Conservation (phyloP, 805 yeast genomes). For the Nakazawaea ambrosiae region DNA sequence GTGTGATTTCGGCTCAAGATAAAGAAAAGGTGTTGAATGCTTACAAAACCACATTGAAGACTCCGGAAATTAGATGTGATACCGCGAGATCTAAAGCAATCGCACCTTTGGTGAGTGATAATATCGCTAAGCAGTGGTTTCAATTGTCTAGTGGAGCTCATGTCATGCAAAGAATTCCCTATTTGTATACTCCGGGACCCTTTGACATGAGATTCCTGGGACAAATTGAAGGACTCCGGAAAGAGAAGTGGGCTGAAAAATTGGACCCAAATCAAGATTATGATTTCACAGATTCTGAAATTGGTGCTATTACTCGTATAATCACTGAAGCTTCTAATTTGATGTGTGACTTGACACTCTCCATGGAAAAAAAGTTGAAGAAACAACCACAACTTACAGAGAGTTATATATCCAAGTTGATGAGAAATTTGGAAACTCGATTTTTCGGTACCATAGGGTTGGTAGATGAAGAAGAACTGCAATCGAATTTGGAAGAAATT, state of each 20-base stretch:
- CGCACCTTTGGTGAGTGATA: constrained; percentile 55
- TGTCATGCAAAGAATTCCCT: constrained; percentile 46
- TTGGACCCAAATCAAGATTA: constrained; percentile 47
- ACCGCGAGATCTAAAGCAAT: constrained; percentile 33
- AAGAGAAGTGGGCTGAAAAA: constrained; percentile 34
- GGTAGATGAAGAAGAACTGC: neutral
- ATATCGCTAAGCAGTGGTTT: constrained; percentile 39
- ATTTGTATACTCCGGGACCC: constrained; percentile 43
- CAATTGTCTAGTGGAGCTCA: constrained; percentile 22
- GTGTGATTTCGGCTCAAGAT: constrained; percentile 28
- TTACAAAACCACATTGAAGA: constrained; percentile 11
- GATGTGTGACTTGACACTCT: neutral
- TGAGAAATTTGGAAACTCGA: neutral
- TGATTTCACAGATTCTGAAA: constrained; percentile 30
- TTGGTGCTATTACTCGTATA: constrained; percentile 23
- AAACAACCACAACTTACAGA: neutral
- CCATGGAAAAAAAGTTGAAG: neutral
- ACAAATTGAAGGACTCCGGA: neutral
- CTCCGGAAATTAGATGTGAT: constrained; percentile 26
- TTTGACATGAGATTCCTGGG: constrained; percentile 17
- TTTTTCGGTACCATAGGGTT: constrained; percentile 1
- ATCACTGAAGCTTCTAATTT: constrained; percentile 17
- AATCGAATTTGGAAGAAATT: neutral
- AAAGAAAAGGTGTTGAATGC: constrained; percentile 16
- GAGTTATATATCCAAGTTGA: neutral